Percentiles rank a stretch among this genome's conserved stretches.
These are phyloP conservation scores for Metarhizium robertsii DNA, from an alignment of 2,329 filamentous ascomycete genomes.

Conservation along the genomic window DNA sequence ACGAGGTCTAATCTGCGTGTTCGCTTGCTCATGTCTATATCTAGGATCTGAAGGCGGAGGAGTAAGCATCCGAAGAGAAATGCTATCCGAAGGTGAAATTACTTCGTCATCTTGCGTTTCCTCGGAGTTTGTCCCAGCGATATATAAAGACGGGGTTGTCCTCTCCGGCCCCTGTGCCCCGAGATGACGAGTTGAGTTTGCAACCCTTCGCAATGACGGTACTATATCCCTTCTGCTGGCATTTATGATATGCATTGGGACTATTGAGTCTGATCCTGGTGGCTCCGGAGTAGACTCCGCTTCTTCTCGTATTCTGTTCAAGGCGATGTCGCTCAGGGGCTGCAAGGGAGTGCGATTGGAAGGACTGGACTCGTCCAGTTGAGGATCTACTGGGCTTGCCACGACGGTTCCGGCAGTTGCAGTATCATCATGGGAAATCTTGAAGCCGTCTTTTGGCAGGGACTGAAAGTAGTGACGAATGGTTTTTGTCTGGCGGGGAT, in stretches of 20 bases:
- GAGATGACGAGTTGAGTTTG: background rate
- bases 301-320: conserved; percentile 12
- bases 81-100: background rate
- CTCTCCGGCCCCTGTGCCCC: background rate
- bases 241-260: background rate
- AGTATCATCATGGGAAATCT: conserved; percentile 26
- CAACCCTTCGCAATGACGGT: background rate
- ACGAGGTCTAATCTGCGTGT: background rate
- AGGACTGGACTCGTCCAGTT: background rate
- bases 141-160: background rate
- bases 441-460: conserved; percentile 14
- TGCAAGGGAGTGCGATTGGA: conserved; percentile 9
- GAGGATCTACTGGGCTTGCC: background rate
- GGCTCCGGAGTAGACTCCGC: conserved; percentile 7
- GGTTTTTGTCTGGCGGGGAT: conserved; percentile 2
- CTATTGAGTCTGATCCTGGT: background rate
- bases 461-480: conserved; percentile 24
- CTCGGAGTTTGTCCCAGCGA: background rate
- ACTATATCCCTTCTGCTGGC: background rate
- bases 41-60: conserved; percentile 7
- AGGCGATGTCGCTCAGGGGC: conserved; percentile 7
- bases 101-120: background rate
- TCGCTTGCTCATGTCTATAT: background rate
- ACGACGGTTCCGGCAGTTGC: conserved; percentile 12
- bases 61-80: conserved; percentile 1